Conservation (phyloP, 1,139 yeast genomes). For the Meyerozyma carpophila region DNA sequence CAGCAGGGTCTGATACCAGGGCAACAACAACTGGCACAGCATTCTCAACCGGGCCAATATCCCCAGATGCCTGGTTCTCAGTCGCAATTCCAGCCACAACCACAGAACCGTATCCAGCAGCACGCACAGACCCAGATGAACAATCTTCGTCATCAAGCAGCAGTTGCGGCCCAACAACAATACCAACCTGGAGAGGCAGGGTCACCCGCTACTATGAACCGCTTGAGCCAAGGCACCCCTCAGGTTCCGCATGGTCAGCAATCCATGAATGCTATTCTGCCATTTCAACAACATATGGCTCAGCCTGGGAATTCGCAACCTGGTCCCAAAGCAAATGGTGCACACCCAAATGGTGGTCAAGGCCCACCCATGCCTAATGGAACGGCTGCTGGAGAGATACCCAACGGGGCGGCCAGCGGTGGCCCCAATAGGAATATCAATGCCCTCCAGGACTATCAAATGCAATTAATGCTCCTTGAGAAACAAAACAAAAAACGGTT, state of each 20-base stretch:
- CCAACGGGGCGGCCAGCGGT: background rate
- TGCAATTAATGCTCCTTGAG: conserved; percentile 67
- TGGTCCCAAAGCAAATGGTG: conserved; percentile 4
- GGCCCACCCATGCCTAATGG: conserved; percentile 2
- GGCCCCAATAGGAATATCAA: conserved; percentile 26
- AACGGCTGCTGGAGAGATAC: background rate
- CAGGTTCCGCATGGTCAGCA: conserved; percentile 7
- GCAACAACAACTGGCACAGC: conserved; percentile 3
- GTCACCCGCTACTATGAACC: background rate
- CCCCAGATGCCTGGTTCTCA: conserved; percentile 9
- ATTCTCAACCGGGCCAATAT: conserved; percentile 8
- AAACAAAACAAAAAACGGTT: conserved; percentile 64
- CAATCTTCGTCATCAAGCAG: conserved; percentile 43
- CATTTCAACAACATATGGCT: conserved; percentile 2
- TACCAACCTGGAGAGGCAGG: conserved; percentile 11
- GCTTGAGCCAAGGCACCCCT: background rate
- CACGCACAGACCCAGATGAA: conserved; percentile 52
- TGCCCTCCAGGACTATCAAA: conserved; percentile 67
- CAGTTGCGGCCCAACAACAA: conserved; percentile 27
- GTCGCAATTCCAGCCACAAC: conserved; percentile 14
- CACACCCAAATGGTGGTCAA: conserved; percentile 5
- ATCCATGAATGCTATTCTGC: conserved; percentile 10
- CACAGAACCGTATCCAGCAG: conserved; percentile 37
- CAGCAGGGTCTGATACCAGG: conserved; percentile 11
- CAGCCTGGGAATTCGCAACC: conserved; percentile 1